A percentile compares a stretch with the other conserved stretches of the same genome.
phyloP scores from a whole-genome alignment of 805 yeast genomes.

The Barnettozyma wickerhamii region DNA sequence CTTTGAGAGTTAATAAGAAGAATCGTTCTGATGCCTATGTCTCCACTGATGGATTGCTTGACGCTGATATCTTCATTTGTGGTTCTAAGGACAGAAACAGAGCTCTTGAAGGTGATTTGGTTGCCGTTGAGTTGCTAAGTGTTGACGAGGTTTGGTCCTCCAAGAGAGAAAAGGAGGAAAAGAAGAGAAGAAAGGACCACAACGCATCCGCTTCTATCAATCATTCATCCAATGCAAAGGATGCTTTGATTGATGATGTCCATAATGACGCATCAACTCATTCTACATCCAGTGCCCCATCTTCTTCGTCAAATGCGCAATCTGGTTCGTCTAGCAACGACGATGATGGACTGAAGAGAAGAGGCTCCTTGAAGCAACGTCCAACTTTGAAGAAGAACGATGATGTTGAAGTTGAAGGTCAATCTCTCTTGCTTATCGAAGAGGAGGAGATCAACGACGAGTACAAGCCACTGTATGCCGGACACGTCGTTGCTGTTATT shows the following conservation, averaged over 20 bases:
- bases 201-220: constrained; percentile 30
- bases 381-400: constrained; percentile 97
- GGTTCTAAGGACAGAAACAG: constrained; percentile 98
- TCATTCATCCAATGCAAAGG: constrained; percentile 46
- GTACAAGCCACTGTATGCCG: constrained; percentile 90
- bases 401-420: constrained; percentile 98
- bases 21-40: constrained; percentile 98
- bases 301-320: constrained; percentile 6
- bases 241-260: constrained; percentile 54
- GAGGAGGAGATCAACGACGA: constrained; percentile 95
- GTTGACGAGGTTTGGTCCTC: constrained; percentile 99
- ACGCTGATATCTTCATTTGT: constrained; percentile 95
- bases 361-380: constrained; percentile 89
- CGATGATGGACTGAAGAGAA: constrained; percentile 52
- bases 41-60: constrained; percentile 92
- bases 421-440: constrained; percentile 82
- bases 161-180: constrained; percentile 94
- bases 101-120: constrained; percentile 94
- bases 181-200: constrained; percentile 80
- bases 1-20: constrained; percentile 89
- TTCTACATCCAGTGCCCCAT: constrained; percentile 16
- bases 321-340: constrained; percentile 9
- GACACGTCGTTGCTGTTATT: constrained; percentile 96
- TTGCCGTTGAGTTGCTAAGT: constrained; percentile 88
- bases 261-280: constrained; percentile 77